These are phyloP conservation scores for Sporopachydermia quercuum DNA, from an alignment of 805 yeast genomes.

Conservation along the genomic window DNA sequence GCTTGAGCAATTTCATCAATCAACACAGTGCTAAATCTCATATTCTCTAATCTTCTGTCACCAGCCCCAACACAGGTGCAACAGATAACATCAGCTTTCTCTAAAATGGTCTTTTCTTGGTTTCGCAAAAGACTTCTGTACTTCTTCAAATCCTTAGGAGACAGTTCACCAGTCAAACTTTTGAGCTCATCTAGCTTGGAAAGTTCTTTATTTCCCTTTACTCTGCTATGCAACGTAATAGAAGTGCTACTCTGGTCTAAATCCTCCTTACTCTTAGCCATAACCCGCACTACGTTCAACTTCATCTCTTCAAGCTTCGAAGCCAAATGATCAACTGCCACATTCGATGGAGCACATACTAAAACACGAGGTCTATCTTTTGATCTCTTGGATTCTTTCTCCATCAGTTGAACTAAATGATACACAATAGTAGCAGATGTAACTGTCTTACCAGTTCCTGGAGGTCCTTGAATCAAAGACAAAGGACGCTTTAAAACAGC, in stretches of 20 bases:
- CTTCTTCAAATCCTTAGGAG: conserved; percentile 33
- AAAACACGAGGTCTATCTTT: conserved; percentile 49
- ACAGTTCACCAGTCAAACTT: conserved; percentile 56
- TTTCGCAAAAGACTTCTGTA: conserved; percentile 27
- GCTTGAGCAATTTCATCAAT: conserved; percentile 94
- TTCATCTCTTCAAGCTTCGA: conserved; percentile 57
- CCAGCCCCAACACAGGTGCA: conserved; percentile 91
- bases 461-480: conserved; percentile 86
- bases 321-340: conserved; percentile 87
- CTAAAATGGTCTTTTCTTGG: conserved; percentile 35
- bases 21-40: conserved; percentile 60
- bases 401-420: conserved; percentile 37
- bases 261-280: conserved; percentile 71
- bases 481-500: conserved; percentile 56
- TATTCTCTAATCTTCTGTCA: conserved; percentile 40
- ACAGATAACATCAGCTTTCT: conserved; percentile 64
- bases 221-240: conserved; percentile 40
- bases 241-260: conserved; percentile 49
- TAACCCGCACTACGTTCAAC: conserved; percentile 59
- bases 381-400: background rate
- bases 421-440: conserved; percentile 82
- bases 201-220: conserved; percentile 33
- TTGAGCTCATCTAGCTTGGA: conserved; percentile 42
- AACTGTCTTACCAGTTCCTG: conserved; percentile 92
- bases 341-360: conserved; percentile 92